Percentiles rank a stretch among this genome's conserved stretches.
phyloP scores from a whole-genome alignment of 805 yeast genomes.

The Vanderwaltozyma yarrowii region DNA sequence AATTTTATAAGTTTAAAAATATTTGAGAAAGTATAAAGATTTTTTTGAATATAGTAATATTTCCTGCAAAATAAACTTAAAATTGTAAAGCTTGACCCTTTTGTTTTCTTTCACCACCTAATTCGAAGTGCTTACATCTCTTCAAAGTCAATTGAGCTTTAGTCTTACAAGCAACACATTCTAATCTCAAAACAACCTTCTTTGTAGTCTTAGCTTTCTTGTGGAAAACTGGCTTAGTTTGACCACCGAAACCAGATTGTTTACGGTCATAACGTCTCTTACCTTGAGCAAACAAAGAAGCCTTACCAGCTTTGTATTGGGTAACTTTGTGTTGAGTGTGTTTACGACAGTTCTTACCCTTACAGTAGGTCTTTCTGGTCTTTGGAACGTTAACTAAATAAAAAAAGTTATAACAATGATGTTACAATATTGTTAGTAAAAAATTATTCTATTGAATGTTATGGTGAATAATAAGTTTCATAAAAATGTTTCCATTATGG shows the following conservation, averaged over 20 bases:
- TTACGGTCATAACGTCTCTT: constrained; percentile 99
- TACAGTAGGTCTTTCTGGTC: constrained; percentile 99
- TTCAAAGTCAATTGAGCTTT: constrained; percentile 95
- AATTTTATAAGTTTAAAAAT: neutral
- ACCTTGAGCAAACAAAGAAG: constrained; percentile 99
- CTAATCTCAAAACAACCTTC: constrained; percentile 98
- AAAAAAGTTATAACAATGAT: neutral
- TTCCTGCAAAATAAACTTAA: constrained; percentile 37
- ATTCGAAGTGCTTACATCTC: constrained; percentile 99
- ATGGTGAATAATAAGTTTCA: too few relatives aligned
- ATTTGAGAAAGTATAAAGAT: neutral
- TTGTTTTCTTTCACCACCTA: constrained; percentile 99
- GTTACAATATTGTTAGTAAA: constrained; percentile 1
- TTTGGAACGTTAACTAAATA: constrained; percentile 97
- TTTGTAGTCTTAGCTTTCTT: constrained; percentile 99
- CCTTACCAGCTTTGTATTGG: constrained; percentile 99
- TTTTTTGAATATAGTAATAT: constrained; percentile 1
- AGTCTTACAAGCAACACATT: constrained; percentile 98
- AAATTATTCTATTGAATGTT: too few relatives aligned
- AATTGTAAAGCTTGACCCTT: constrained; percentile 99
- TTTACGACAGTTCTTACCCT: constrained; percentile 97
- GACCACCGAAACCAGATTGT: constrained; percentile 99
- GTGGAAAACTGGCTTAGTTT: constrained; percentile 99
- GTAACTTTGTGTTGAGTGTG: constrained; percentile 99
- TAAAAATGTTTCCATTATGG: too few relatives aligned